Base-by-base conservation (phyloP, 345 rosid genomes). In the Cardamine occulta region DNA sequence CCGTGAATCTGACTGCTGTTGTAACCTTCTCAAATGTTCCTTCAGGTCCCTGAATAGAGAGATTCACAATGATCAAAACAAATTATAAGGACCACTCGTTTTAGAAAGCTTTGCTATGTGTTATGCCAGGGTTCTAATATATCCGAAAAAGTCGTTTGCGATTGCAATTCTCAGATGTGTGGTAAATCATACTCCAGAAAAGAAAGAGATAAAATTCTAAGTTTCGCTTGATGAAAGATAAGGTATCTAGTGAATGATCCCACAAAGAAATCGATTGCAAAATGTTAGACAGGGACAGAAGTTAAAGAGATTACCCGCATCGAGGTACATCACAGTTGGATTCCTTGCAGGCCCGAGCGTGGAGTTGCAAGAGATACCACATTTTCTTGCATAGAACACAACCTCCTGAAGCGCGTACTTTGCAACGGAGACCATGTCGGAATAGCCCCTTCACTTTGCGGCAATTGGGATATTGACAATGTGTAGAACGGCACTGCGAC, bases 331-430 rank as follows among this genome's bases (percentile, higher is more conserved):
- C 79, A 88, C 99, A 96, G 51, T 84, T 80, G 17, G 99, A 88
- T 80, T 93, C 98, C 84, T 91, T 93, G 88, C 99, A 96, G 39
- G 99, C 99, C 56, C 99, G 88, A 63, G 99, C 93, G 74, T 96
- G 99, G 69, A 96, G 94, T 81, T 93, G 98, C 60, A 96, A 85
- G 66, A 96, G 96, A 87, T 96, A 88, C 99, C 99, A 96, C 99
- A 96, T 96, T 81, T 84, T 88, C 85, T 96, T 93, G 80, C 98
- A 96, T 32, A 93, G 83, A 80, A 83, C 85, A 80, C 99, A 96
- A 65, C 99, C 99, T 57, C 97, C 94, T 74, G 99, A 84, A 21
- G 93, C 93, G 61, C 99, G 99, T 51, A 54, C 78, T 80, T 79
- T 88, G 91, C 99, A 96, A 45, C 88, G 88, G 56, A 93, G 84